Evolutionary conservation across 2,329 filamentous ascomycete species (phyloP).

Genomic region (Sclerotinia spermophila): DNA sequence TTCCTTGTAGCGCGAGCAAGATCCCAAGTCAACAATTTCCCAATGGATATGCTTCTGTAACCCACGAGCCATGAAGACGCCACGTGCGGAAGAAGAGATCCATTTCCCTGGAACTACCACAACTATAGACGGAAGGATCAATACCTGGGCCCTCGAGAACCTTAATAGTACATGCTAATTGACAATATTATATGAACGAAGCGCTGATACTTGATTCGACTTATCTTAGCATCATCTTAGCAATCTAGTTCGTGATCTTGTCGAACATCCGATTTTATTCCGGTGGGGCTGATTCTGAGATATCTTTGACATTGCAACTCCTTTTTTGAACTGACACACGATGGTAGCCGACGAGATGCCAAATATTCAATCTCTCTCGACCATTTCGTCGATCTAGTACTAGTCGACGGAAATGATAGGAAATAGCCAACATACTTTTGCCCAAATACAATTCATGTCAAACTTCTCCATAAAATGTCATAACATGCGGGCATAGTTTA

Average conservation of each 20-base stretch:
- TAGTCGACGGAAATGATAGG: background rate
- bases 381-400: background rate
- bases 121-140: slow-evolving; percentile 2
- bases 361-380: background rate
- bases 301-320: background rate
- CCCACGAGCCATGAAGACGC: slow-evolving; percentile 1
- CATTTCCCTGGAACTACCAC: background rate
- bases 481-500: background rate
- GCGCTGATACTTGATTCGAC: background rate
- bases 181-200: slow-evolving; percentile 3
- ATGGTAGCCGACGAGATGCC: background rate
- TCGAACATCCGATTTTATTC: background rate
- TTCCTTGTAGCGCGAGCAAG: slow-evolving; percentile 3
- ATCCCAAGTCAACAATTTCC: background rate
- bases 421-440: background rate
- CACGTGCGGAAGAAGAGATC: background rate
- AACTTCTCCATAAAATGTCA: background rate
- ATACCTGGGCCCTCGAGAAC: background rate
- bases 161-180: background rate
- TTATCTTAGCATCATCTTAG: slow-evolving; percentile 5
- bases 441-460: background rate
- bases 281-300: background rate
- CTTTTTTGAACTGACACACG: background rate
- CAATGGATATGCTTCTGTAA: background rate
- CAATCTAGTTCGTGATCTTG: background rate